Evolutionary conservation across 495 filamentous ascomycete genomes (phyloP), one percentile per base, ranked within the genome.

Genomic region (Lophium mytilinum): DNA sequence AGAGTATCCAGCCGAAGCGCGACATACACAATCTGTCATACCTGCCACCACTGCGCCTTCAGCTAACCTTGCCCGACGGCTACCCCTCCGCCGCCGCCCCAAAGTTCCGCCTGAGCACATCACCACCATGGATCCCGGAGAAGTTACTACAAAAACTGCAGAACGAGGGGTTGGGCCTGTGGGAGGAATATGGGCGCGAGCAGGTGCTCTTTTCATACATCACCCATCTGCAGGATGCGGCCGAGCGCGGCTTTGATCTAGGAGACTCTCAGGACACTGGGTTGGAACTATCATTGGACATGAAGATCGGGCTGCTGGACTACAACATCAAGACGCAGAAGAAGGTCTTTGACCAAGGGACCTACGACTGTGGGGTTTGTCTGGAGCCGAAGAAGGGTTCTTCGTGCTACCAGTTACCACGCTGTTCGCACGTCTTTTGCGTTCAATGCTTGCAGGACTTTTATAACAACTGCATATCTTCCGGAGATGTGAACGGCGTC

Each of bases 361-460:
- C 90, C 0, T 96, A 90, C 62, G 84, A 93, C 42, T 98, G 93
- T 63, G 88, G 86, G 0, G 82, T 98, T 10, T 98, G 93, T 68
- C 74, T 69, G 72, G 90, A 96, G 68, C 90, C 90, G 0, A 96
- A 96, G 68, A 96, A 96, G 69, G 93, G 93, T 4, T 62, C 73
- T 0, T 80, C 75, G 21, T 97, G 93, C 69, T 85, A 96, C 71
- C 79, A 79, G 4, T 77, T 96, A 67, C 67, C 83, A 17, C 80
- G 81, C 35, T 98, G 93, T 68, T 83, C 80, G 0, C 93, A 98
- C 65, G 90, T 98, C 33, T 98, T 97, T 64, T 98, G 93, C 68
- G 72, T 85, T 37, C 60, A 76, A 3, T 98, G 93, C 63, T 72
- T 98, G 17, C 85, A 88, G 61, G 88, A 90, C 62, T 96, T 89